phyloP scores from a whole-genome alignment of 192 early-diverging fungal species.

The Coemansia sp. region DNA sequence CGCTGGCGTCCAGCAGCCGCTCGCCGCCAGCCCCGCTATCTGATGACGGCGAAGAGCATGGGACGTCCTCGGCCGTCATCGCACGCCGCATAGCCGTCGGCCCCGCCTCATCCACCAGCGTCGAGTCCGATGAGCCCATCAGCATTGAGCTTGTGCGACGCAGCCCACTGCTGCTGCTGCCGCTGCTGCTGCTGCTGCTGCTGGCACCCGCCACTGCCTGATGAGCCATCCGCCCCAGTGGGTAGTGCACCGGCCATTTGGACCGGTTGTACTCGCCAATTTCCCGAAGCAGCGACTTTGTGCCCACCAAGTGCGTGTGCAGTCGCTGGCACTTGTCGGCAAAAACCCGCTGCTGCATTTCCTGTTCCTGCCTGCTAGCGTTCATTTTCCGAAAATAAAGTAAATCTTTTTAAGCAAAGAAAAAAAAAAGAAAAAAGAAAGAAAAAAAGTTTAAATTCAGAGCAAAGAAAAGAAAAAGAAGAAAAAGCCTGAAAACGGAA shows the following conservation, averaged over 20 bases:
- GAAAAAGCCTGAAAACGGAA: background rate
- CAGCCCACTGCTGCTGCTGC: conserved; percentile 8
- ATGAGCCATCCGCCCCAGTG: conserved; percentile 44
- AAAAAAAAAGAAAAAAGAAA: background rate
- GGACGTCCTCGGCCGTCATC: conserved; percentile 26
- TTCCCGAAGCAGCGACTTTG: conserved; percentile 64
- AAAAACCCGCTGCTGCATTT: conserved; percentile 65
- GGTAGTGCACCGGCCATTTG: conserved; percentile 67
- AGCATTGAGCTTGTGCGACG: conserved; percentile 38
- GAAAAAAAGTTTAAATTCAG: background rate
- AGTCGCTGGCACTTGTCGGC: conserved; percentile 72
- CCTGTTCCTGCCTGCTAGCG: conserved; percentile 26
- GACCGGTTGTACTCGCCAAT: conserved; percentile 67
- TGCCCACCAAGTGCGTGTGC: conserved; percentile 63
- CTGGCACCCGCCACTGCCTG: conserved; percentile 5
- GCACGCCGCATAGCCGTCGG: conserved; percentile 30
- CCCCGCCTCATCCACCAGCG: conserved; percentile 3
- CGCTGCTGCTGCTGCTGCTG: too few species aligned
- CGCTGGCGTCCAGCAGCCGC: conserved; percentile 28
- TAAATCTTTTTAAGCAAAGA: background rate
- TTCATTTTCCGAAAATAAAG: conserved; percentile 1
- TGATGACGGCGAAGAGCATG: background rate
- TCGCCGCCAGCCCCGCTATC: background rate
- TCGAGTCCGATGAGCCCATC: conserved; percentile 20
- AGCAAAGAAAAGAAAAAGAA: background rate